Base-by-base conservation (phyloP, 2,329 filamentous ascomycete species). In the Penicillium psychrosexuale region DNA sequence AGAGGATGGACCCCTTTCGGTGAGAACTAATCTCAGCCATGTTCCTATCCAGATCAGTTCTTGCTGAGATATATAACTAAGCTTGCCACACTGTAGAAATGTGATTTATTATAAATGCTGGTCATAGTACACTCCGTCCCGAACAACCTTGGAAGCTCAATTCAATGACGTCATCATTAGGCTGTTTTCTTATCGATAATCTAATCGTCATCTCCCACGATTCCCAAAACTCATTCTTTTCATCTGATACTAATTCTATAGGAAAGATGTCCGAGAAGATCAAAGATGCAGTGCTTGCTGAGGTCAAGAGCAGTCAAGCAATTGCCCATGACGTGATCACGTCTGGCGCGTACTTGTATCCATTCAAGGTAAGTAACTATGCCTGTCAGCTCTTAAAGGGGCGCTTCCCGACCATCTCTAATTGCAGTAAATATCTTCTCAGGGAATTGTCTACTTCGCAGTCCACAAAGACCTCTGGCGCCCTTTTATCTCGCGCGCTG, bases 291-390 rank as follows among this genome's bases (percentile, higher is more conserved):
- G 81, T 81, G 17, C 69, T 84, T 60, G 86, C 92, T 61, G 92
- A 97, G 68, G 86, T 86, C 53, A 80, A 83, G 57, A 84, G 86
- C 60, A 82, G 89, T 52, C 84, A 79, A 62, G 73, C 74, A 15
- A 78, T 91, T 36, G 80, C 90, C 39, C 75, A 80, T 38, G 84
- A 90, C 66, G 89, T 90, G 31, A 83, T 86, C 48, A 84, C 80
- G 64, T 96, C 91, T 60, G 84, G 85, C 47, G 84, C 91, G 24
- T 96, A 94, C 69, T 74, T 95, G 60, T 97, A 96, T 74, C 93
- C 93, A 27, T 80, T 97, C 74, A 91, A 83, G 72, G 83, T 82
- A 70, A 54, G 66, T 49, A 37, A 30, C 24, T 13, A 34, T 28
- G 15, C 8, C 27, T 7, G 2, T 12, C 7, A 12, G 22, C 22